Evolutionary conservation across 495 filamentous ascomycete genomes (phyloP).

Genomic region (Penicillium roqueforti): DNA sequence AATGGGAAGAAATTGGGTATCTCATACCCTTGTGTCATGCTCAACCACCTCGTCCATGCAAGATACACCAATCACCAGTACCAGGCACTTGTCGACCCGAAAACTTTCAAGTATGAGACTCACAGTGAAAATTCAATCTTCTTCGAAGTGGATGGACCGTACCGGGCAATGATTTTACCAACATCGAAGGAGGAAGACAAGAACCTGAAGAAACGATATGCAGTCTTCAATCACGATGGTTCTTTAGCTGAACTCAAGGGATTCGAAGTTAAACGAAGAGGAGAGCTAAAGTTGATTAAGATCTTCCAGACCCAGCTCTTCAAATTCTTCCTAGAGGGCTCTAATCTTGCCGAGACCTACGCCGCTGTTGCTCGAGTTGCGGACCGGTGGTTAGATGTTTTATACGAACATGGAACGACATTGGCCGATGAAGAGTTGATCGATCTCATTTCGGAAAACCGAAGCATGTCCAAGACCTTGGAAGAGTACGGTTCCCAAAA

Average conservation of each 20-base stretch:
- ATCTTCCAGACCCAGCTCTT: conserved; percentile 99
- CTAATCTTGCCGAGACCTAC: conserved; percentile 83
- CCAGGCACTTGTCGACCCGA: conserved; percentile 75
- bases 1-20: conserved; percentile 94
- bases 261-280: conserved; percentile 96
- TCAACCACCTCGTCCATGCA: conserved; percentile 95
- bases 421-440: conserved; percentile 95
- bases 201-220: conserved; percentile 99
- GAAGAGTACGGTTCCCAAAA: conserved; percentile 96
- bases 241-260: conserved; percentile 96
- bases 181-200: conserved; percentile 98
- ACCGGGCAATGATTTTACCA: conserved; percentile 94
- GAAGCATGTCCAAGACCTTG: conserved; percentile 93
- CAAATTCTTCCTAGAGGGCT: conserved; percentile 95
- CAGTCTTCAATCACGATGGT: conserved; percentile 97
- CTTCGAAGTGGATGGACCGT: conserved; percentile 98
- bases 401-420: conserved; percentile 79
- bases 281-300: conserved; percentile 98
- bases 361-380: conserved; percentile 90
- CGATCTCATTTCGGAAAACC: conserved; percentile 97
- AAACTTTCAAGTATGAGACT: conserved; percentile 84
- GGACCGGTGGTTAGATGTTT: conserved; percentile 91
- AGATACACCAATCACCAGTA: conserved; percentile 98
- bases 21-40: conserved; percentile 98
- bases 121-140: conserved; percentile 99